Base-by-base conservation (phyloP, 805 yeast genomes). In the Candida krabiensis region DNA sequence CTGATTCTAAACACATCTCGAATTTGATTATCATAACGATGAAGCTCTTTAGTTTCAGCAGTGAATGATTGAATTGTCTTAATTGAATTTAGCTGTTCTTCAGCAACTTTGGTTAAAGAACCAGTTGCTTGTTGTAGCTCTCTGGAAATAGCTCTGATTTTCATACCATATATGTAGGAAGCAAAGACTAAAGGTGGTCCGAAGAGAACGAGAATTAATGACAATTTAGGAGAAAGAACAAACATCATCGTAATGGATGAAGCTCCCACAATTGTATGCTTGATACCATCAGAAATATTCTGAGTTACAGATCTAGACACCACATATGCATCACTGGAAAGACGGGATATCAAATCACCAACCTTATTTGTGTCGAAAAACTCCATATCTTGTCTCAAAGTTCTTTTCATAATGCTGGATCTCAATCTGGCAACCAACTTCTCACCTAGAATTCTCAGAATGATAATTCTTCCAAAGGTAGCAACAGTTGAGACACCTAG, bases 161-260 rank as follows among this genome's bases (percentile, higher is more conserved):
- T 75, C 44, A 83, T 74, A 42, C 98, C 98, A 58, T 90, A 91
- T 28, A 86, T 67, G 55, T 83, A 73, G 0, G 96, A 86, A 66
- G 89, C 88, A 15, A 80, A 66, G 33, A 88, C 79, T 31, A 90
- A 69, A 1, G 96, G 96, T 2, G 98, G 97, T 22, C 86, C 83
- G 45, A 91, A 70, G 9, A 86, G 63, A 49, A 86, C 67, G 79
- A 91, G 83, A 31, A 86, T 79, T 8, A 82, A 68, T 0, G 96
- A 86, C 44, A 90, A 68, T 52, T 88, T 80, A 69, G 87, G 72
- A 21, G 93, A 83, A 2, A 90, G 85, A 51, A 78, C 74, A 53
- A 86, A 75, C 98, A 90, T 91, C 96, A 90, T 88, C 2, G 87
- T 77, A 32, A 90, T 69, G 1, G 96, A 96, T 17, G 87, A 87